Conservation (phyloP, 208 protist species). For the Trypanosomatidae sp. region DNA sequence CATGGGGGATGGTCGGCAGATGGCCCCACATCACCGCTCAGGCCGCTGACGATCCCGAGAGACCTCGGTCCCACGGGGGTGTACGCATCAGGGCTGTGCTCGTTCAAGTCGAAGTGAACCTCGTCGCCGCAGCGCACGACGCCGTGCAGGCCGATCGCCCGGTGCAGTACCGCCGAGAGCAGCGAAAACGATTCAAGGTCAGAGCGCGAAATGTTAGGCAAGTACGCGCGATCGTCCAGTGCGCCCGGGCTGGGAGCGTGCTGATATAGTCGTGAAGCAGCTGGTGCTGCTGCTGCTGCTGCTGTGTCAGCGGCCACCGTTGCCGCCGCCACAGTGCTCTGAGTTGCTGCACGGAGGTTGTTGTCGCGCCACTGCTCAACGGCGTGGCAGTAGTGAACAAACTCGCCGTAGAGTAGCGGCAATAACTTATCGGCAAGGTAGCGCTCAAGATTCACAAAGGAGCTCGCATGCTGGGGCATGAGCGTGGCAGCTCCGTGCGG, state of each 20-base stretch:
- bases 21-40: background rate
- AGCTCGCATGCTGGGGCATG: background rate
- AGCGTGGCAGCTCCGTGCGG: background rate
- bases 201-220: background rate
- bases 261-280: background rate
- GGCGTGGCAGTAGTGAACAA: slow-evolving; percentile 1
- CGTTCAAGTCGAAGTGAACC: background rate
- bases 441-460: background rate
- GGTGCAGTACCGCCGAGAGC: slow-evolving; percentile 2
- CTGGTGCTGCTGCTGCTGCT: background rate
- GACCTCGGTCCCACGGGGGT: background rate
- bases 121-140: slow-evolving; percentile 2
- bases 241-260: background rate
- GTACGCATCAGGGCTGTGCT: background rate
- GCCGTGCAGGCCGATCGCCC: background rate
- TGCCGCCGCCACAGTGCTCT: background rate
- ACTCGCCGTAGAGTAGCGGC: slow-evolving; percentile 6
- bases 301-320: background rate
- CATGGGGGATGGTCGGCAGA: background rate
- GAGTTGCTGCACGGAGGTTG: background rate
- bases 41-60: background rate
- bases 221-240: background rate
- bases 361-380: slow-evolving; percentile 5
- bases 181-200: background rate
- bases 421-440: slow-evolving; percentile 2